A percentile compares a stretch with the other conserved stretches of the same genome.
These are phyloP conservation scores for Tetrahymena thermophila DNA, from an alignment of 73 alveolate genomes.

Conservation along the genomic window DNA sequence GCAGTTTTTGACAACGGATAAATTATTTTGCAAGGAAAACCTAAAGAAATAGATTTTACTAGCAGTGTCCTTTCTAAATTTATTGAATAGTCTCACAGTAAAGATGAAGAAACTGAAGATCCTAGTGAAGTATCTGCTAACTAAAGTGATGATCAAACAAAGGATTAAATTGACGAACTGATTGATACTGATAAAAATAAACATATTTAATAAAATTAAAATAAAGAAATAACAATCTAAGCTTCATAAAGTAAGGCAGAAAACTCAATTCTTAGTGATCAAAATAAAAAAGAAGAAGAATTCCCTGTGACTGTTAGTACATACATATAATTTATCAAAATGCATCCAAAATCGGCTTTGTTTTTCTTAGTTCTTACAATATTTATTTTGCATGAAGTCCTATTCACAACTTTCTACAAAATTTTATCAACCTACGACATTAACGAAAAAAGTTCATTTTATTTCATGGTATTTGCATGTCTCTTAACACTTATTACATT, in stretches of 20 bases:
- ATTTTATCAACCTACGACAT: not conserved
- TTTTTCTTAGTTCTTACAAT: not conserved
- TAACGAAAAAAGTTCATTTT: not conserved
- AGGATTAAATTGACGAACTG: not conserved
- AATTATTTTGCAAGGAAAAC: constrained; percentile 27
- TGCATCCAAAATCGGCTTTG: not conserved
- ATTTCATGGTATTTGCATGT: not conserved
- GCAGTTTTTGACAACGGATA: constrained; percentile 37
- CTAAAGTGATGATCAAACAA: not conserved
- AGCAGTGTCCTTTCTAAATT: not conserved
- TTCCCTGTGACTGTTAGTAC: not conserved
- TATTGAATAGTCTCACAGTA: not conserved
- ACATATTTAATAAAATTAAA: too few species aligned
- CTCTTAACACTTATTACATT: not conserved
- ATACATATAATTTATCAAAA: not conserved
- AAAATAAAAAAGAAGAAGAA: not conserved
- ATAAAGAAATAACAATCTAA: not conserved
- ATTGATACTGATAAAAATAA: too few species aligned
- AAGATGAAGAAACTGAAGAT: not conserved
- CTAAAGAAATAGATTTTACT: not conserved
- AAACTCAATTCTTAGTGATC: not conserved
- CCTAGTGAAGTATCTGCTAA: not conserved
- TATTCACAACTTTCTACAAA: not conserved
- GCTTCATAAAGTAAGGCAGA: not conserved
- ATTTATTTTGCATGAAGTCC: not conserved